These are phyloP conservation scores for Agaricales sp. DNA, from an alignment of 1,284 basidiomycete genomes.

Conservation along the genomic window DNA sequence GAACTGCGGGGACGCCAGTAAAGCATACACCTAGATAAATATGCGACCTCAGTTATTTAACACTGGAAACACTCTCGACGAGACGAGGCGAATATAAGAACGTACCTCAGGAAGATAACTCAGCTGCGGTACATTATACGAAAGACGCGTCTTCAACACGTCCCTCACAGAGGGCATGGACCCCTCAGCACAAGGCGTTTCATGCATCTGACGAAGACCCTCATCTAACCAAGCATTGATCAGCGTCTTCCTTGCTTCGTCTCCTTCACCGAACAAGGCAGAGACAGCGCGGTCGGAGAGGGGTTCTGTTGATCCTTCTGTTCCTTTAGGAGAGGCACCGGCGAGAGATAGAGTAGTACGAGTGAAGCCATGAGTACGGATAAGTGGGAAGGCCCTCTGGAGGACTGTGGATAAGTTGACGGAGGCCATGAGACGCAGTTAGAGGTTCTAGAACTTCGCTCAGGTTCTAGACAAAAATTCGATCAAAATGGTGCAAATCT, in stretches of 20 bases:
- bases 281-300: conserved; percentile 62
- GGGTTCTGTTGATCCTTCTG: conserved; percentile 43
- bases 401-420: conserved; percentile 31
- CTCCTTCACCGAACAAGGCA: conserved; percentile 62
- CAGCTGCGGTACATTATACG: conserved; percentile 55
- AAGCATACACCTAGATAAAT: conserved; percentile 44
- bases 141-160: conserved; percentile 41
- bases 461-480: conserved; percentile 31
- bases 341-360: conserved; percentile 57
- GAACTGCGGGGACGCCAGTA: conserved; percentile 40
- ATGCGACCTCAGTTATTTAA: neutral
- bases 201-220: conserved; percentile 43
- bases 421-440: neutral
- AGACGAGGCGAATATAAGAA: conserved; percentile 5
- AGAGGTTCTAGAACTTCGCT: conserved; percentile 11
- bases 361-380: conserved; percentile 60
- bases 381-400: conserved; percentile 49
- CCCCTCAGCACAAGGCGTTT: conserved; percentile 9
- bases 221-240: conserved; percentile 62
- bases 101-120: conserved; percentile 53
- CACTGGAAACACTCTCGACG: neutral
- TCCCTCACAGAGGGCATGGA: conserved; percentile 27
- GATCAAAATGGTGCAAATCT: no score
- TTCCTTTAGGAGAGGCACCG: conserved; percentile 19
- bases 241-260: conserved; percentile 51